Evolutionary conservation across 1,284 basidiomycete genomes (phyloP), one percentile per base, ranked within the genome.

Genomic region (Xerocomus tenax): DNA sequence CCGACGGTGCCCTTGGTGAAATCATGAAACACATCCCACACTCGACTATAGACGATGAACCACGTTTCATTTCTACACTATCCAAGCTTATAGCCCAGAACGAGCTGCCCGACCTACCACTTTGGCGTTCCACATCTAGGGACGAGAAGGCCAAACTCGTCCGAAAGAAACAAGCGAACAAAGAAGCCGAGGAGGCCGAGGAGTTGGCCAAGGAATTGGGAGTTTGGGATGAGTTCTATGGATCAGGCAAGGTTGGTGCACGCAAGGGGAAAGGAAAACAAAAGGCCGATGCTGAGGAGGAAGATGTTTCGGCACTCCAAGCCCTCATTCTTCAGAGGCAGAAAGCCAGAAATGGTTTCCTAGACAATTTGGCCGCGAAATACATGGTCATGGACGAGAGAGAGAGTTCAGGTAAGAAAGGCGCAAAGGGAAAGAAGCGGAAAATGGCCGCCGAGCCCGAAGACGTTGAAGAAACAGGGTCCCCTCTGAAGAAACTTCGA

Each of bases 191-290:
- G 46, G 90, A 95, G 61, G 93, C 93, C 1, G 93, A 96, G 65
- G 74, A 79, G 41, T 69, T 86, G 19, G 92, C 93, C 1, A 89
- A 83, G 60, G 90, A 93, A 58, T 71, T 97, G 15, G 93, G 91
- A 10, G 87, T 96, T 8, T 93, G 91, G 86, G 92, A 96, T 52
- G 91, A 96, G 64, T 94, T 97, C 61, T 96, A 89, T 63, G 92
- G 91, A 1, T 80, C 72, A 53, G 91, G 87, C 5, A 86, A 85
- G 69, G 72, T 78, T 16, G 81, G 82, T 13, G 71, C 78, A 41
- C 74, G 82, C 52, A 80, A 79, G 60, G 71, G 70, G 39, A 81
- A 80, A 51, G 75, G 71, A 1, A 85, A 82, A 55, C 75, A 67
- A 6, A 78, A 77, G 54, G 69, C 62, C 29, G 74, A 66, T 2